Conservation (phyloP, 1,284 basidiomycete genomes). For the Exobasidium rhododendri region DNA sequence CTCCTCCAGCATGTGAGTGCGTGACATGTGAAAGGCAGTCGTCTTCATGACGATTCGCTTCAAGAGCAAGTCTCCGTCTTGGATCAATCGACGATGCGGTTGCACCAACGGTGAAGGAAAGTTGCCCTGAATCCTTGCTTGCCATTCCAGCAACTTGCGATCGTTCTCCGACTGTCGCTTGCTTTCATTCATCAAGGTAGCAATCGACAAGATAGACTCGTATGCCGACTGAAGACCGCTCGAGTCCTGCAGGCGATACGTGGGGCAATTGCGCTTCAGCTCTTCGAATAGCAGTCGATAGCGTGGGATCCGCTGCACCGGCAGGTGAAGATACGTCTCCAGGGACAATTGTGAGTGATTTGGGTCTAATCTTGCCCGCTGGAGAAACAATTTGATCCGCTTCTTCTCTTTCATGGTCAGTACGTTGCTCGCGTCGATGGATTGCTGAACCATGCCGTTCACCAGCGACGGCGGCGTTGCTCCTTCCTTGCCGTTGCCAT, state of each 20-base stretch:
- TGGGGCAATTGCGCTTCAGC: constrained; percentile 42
- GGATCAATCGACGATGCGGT: constrained; percentile 74
- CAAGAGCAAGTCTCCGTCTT: constrained; percentile 68
- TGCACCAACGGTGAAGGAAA: constrained; percentile 84
- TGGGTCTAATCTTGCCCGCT: constrained; percentile 59
- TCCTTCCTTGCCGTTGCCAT: background rate
- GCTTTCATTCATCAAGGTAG: constrained; percentile 51
- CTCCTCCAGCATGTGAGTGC: background rate
- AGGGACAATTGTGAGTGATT: constrained; percentile 93
- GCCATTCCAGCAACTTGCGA: constrained; percentile 61
- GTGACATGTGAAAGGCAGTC: constrained; percentile 61
- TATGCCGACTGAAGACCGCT: constrained; percentile 25
- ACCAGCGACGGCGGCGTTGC: background rate
- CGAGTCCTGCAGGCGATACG: constrained; percentile 24
- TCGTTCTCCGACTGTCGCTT: constrained; percentile 56
- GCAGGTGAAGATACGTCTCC: constrained; percentile 88
- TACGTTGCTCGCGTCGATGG: background rate
- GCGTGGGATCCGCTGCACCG: constrained; percentile 91
- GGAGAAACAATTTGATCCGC: constrained; percentile 46
- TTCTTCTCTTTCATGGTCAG: constrained; percentile 35
- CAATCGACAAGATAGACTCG: constrained; percentile 43
- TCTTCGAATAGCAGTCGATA: constrained; percentile 71
- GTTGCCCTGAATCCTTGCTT: constrained; percentile 86
- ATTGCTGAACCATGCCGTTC: too few species aligned
- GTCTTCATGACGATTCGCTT: constrained; percentile 86